These are phyloP conservation scores for Arabidopsis arenosa DNA, from an alignment of 345 rosid species.

Conservation along the genomic window DNA sequence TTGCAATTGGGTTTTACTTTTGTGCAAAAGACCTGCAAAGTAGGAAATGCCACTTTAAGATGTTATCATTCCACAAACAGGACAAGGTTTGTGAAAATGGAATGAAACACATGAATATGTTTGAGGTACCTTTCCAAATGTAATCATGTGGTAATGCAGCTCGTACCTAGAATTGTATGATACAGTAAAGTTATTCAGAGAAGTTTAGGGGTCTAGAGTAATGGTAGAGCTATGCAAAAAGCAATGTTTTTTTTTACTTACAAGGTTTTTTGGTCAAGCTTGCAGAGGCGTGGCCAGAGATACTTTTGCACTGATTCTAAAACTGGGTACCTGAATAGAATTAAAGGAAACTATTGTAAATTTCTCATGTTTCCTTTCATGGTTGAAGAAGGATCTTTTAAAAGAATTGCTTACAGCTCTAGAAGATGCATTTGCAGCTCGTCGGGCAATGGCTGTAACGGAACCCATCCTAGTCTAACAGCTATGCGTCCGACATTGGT, in stretches of 20 bases:
- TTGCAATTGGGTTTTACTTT: slow-evolving; percentile 87
- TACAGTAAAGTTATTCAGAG: slow-evolving; percentile 1
- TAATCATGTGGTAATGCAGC: slow-evolving; percentile 91
- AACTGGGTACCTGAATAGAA: slow-evolving; percentile 68
- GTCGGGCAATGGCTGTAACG: slow-evolving; percentile 88
- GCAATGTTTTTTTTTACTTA: slow-evolving; percentile 37
- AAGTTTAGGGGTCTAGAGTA: neutral
- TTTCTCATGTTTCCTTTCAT: neutral
- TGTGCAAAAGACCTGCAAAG: slow-evolving; percentile 86
- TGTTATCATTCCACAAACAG: slow-evolving; percentile 11
- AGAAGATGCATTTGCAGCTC: slow-evolving; percentile 89
- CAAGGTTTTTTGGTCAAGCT: slow-evolving; percentile 86
- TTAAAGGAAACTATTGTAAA: neutral
- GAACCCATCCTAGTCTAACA: slow-evolving; percentile 97
- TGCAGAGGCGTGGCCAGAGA: slow-evolving; percentile 94
- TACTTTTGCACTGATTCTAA: slow-evolving; percentile 82
- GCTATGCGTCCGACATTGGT: slow-evolving; percentile 96
- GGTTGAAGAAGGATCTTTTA: neutral
- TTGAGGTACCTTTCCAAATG: slow-evolving; percentile 84
- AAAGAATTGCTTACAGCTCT: slow-evolving; percentile 64
- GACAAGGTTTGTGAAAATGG: neutral
- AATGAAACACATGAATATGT: neutral
- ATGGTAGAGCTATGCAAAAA: slow-evolving; percentile 28
- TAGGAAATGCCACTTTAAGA: neutral
- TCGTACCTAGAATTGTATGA: slow-evolving; percentile 67